Evolutionary conservation across 805 yeast species (phyloP).

Genomic region (Saturnispora serradocipensis): DNA sequence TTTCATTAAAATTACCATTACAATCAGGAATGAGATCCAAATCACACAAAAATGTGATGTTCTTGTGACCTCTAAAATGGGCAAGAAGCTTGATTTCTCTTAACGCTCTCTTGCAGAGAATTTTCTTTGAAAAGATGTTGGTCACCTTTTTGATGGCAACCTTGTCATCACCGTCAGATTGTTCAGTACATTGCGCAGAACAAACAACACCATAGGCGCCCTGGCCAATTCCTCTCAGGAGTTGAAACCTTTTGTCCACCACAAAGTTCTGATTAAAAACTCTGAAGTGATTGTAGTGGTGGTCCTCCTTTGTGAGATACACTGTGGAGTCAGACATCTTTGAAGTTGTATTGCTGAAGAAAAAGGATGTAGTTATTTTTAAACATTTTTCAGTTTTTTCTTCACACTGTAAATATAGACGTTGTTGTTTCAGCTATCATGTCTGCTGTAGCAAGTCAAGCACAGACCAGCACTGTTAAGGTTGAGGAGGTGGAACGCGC

Average conservation of each 20-base stretch:
- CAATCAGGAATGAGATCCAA: conserved; percentile 78
- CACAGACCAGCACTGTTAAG: background rate
- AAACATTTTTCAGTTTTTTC: background rate
- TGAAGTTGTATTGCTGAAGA: background rate
- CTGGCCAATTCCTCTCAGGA: conserved; percentile 90
- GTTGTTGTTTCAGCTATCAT: background rate
- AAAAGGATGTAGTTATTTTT: background rate
- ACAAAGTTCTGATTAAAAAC: conserved; percentile 88
- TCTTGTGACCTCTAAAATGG: conserved; percentile 93
- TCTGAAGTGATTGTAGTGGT: conserved; percentile 29
- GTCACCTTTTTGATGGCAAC: conserved; percentile 97
- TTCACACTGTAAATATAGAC: background rate
- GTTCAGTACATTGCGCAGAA: conserved; percentile 74
- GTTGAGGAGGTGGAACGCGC: background rate
- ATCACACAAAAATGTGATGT: conserved; percentile 91
- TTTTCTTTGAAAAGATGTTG: conserved; percentile 83
- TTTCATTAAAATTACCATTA: conserved; percentile 71
- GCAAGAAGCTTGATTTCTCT: conserved; percentile 84
- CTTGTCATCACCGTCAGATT: conserved; percentile 66
- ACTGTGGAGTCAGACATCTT: conserved; percentile 3
- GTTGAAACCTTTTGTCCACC: conserved; percentile 79
- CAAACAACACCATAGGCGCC: conserved; percentile 98
- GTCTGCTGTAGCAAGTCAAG: background rate
- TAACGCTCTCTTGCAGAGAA: conserved; percentile 83
- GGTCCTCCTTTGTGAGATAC: conserved; percentile 6